Evolutionary conservation across 2,329 filamentous ascomycete species (phyloP).

Genomic region (Stachybotrys echinatus): DNA sequence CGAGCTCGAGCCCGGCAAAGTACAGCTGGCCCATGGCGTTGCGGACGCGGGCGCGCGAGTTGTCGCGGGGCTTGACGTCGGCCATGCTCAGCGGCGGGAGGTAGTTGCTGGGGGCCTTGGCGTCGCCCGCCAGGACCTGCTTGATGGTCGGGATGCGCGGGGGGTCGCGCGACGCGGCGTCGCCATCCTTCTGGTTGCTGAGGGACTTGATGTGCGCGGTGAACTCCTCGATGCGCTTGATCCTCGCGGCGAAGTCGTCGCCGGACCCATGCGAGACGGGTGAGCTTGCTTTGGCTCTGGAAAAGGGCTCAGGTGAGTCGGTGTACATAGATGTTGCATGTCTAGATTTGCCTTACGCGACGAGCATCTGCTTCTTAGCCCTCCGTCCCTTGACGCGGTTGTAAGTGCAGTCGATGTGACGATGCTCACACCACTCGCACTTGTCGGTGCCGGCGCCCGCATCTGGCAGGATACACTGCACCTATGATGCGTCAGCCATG

Average conservation of each 20-base stretch:
- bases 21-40: slow-evolving; percentile 30
- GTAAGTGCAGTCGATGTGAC: slow-evolving; percentile 15
- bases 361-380: slow-evolving; percentile 4
- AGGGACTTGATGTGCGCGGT: background rate
- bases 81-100: background rate
- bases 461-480: background rate
- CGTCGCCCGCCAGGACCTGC: background rate
- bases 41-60: background rate
- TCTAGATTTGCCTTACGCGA: background rate
- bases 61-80: background rate
- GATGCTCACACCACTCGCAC: slow-evolving; percentile 18
- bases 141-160: background rate
- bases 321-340: background rate
- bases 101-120: background rate
- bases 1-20: slow-evolving; percentile 41
- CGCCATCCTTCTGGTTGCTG: background rate
- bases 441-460: background rate
- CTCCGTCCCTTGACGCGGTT: slow-evolving; percentile 16
- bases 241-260: background rate
- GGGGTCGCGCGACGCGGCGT: background rate
- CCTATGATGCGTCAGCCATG: no score
- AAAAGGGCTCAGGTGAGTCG: no score
- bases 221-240: background rate
- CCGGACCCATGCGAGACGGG: background rate
- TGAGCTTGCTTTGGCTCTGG: background rate